phyloP scores from a whole-genome alignment of 2,329 filamentous ascomycete species.

The Ceratocystis eucalypticola region DNA sequence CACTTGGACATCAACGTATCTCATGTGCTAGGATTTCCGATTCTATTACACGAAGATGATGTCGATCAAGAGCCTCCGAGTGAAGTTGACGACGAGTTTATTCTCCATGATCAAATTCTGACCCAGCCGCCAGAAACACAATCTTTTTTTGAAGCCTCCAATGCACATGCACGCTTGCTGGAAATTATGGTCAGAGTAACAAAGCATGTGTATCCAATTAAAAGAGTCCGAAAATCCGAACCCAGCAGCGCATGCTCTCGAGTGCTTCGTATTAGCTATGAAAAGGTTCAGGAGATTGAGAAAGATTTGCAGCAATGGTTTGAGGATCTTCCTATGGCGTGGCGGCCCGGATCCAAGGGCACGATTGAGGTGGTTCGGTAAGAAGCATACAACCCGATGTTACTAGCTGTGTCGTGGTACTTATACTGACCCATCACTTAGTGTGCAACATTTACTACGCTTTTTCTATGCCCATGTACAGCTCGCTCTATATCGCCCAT shows the following conservation, averaged over 20 bases:
- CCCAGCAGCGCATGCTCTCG: slow-evolving; percentile 31
- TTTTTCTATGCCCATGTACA: slow-evolving; percentile 76
- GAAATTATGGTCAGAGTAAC: slow-evolving; percentile 50
- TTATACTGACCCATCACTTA: slow-evolving; percentile 22
- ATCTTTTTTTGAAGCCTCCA: slow-evolving; percentile 51
- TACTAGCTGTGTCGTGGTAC: background rate
- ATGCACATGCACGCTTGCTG: slow-evolving; percentile 52
- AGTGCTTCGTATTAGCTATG: slow-evolving; percentile 47
- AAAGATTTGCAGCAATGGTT: slow-evolving; percentile 50
- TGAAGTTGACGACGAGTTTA: slow-evolving; percentile 54
- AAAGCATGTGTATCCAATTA: slow-evolving; percentile 45
- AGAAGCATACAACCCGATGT: slow-evolving; percentile 24
- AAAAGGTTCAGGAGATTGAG: slow-evolving; percentile 51
- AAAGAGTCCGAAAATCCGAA: slow-evolving; percentile 25
- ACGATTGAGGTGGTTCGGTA: slow-evolving; percentile 63
- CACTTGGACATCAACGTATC: slow-evolving; percentile 61
- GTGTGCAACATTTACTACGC: slow-evolving; percentile 59
- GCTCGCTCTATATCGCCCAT: slow-evolving; percentile 69
- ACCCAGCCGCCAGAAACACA: slow-evolving; percentile 41
- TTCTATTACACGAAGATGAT: slow-evolving; percentile 49
- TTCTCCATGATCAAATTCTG: slow-evolving; percentile 44
- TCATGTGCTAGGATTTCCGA: slow-evolving; percentile 51
- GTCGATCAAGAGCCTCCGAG: slow-evolving; percentile 52
- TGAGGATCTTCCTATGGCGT: slow-evolving; percentile 54
- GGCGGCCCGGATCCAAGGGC: slow-evolving; percentile 68